Conservation (phyloP, 2,329 filamentous ascomycete genomes). For the Aspergillus udagawae region DNA sequence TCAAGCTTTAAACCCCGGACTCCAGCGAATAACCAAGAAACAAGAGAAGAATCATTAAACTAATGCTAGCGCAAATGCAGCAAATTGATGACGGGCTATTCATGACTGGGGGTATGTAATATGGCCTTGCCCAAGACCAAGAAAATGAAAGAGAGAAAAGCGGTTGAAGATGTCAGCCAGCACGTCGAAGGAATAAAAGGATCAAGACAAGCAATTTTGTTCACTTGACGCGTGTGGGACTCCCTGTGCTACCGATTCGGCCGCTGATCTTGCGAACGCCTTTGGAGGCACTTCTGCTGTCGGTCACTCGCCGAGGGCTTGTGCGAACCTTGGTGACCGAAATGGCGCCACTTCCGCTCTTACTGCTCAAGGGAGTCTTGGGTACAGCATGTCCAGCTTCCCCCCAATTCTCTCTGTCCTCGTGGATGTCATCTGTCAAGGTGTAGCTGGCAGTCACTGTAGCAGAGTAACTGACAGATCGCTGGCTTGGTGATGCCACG, state of each 20-base stretch:
- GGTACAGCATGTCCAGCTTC: slow-evolving; percentile 28
- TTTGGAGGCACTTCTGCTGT: slow-evolving; percentile 35
- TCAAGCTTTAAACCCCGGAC: slow-evolving; percentile 18
- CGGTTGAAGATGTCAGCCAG: neutral
- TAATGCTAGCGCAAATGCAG: slow-evolving; percentile 20
- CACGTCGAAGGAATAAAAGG: neutral
- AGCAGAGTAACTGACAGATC: slow-evolving; percentile 71
- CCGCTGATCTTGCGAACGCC: slow-evolving; percentile 46
- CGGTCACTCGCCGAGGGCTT: slow-evolving; percentile 45
- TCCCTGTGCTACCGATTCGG: slow-evolving; percentile 42
- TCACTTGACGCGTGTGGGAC: slow-evolving; percentile 29
- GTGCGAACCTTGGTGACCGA: slow-evolving; percentile 62
- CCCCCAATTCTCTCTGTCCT: slow-evolving; percentile 67
- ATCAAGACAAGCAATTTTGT: neutral
- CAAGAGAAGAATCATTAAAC: slow-evolving; percentile 10
- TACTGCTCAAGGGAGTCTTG: slow-evolving; percentile 54
- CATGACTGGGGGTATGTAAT: slow-evolving; percentile 12
- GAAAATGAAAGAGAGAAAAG: slow-evolving; percentile 4
- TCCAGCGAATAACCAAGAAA: slow-evolving; percentile 12
- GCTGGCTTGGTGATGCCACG: slow-evolving; percentile 58
- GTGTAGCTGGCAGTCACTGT: slow-evolving; percentile 67
- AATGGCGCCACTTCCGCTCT: slow-evolving; percentile 50
- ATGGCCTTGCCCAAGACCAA: slow-evolving; percentile 12
- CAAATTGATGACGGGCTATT: slow-evolving; percentile 17
- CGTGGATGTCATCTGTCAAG: slow-evolving; percentile 57